phyloP scores from a whole-genome alignment of 148 eudicot genomes.

The Suaeda aralocaspica region DNA sequence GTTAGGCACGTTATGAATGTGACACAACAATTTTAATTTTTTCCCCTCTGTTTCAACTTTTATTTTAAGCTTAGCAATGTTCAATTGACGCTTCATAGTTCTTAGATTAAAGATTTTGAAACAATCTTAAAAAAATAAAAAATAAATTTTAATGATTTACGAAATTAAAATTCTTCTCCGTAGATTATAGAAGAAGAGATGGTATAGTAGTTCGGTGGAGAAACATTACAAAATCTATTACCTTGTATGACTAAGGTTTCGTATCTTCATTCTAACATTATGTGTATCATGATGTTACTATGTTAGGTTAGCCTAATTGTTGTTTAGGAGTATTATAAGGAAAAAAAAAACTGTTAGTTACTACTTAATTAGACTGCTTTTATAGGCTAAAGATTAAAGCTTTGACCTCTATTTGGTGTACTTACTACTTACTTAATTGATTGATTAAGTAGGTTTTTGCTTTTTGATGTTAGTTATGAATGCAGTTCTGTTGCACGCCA shows the following conservation, averaged over 20 bases:
- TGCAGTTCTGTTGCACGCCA: neutral
- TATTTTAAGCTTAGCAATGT: neutral
- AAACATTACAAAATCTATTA: too few species aligned
- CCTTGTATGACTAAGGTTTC: too few species aligned
- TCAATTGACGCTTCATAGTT: neutral
- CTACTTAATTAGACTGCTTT: too few species aligned
- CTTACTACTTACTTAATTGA: conserved; percentile 2
- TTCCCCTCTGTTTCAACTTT: conserved; percentile 8
- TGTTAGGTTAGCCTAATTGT: too few species aligned
- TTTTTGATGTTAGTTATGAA: neutral
- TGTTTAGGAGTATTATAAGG: too few species aligned
- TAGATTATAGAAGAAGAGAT: too few species aligned
- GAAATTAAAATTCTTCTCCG: too few species aligned
- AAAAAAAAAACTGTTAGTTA: too few species aligned
- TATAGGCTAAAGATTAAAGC: neutral
- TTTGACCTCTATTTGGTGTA: conserved; percentile 11
- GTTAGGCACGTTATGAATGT: conserved; percentile 26
- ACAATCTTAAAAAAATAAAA: too few species aligned
- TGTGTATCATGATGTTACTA: too few species aligned
- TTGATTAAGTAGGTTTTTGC: neutral
- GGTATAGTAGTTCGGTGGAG: too few species aligned
- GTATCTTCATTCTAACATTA: too few species aligned
- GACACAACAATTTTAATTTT: conserved; percentile 14
- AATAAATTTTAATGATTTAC: neutral
- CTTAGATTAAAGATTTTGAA: neutral